Percentiles rank a stretch among this genome's conserved stretches.
Evolutionary conservation across 2,329 filamentous ascomycete genomes (phyloP).

Genomic region (Colletotrichum higginsianum): DNA sequence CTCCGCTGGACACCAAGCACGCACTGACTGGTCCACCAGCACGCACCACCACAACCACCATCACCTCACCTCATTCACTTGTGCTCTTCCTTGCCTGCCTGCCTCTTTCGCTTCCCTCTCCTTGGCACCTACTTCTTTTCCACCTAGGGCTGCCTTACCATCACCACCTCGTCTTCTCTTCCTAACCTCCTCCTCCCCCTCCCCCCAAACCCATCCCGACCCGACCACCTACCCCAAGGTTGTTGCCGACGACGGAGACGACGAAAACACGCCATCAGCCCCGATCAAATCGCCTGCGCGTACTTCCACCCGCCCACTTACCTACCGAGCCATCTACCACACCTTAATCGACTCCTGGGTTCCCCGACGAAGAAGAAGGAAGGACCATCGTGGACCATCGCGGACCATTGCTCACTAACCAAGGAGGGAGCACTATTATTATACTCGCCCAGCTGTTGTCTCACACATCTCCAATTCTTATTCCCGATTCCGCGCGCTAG

Average conservation of each 20-base stretch:
- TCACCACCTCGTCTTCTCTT: slow-evolving; percentile 7
- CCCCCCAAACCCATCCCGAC: neutral
- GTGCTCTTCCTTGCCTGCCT: slow-evolving; percentile 21
- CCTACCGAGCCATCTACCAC: neutral
- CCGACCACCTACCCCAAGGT: neutral
- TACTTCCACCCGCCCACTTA: neutral
- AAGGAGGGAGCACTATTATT: slow-evolving; percentile 24
- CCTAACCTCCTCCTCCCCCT: neutral
- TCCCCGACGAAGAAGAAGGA: neutral
- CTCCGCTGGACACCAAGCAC: slow-evolving; percentile 22
- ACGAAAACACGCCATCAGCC: neutral
- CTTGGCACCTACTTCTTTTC: slow-evolving; percentile 35
- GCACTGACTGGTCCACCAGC: no score
- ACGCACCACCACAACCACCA: no score
- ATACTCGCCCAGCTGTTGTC: slow-evolving; percentile 35
- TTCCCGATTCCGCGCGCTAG: slow-evolving; percentile 34
- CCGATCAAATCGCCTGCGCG: neutral
- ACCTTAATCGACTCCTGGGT: slow-evolving; percentile 2
- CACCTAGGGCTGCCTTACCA: slow-evolving; percentile 32
- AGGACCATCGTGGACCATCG: no score
- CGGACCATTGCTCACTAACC: neutral
- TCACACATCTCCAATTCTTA: slow-evolving; percentile 34
- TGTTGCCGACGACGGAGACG: neutral
- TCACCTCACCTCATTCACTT: slow-evolving; percentile 16
- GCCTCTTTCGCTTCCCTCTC: slow-evolving; percentile 31